Base-by-base conservation (phyloP, 768 basidiomycete genomes). In the Symmetrospora coprosmae region DNA sequence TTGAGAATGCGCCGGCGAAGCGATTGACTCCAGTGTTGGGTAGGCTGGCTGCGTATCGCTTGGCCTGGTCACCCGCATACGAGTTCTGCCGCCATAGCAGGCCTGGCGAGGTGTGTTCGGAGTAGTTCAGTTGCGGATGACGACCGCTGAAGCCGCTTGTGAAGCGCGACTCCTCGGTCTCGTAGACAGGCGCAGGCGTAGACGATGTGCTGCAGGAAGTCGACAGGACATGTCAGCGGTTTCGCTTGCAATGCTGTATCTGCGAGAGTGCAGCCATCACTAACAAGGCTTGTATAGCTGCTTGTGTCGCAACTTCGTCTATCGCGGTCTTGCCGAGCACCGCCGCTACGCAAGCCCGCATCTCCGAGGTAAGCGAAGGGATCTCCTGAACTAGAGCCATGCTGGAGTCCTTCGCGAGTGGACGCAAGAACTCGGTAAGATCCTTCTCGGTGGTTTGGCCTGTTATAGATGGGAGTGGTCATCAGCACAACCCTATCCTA, bases 31-130 rank as follows among this genome's bases (percentile, higher is more conserved):
- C 55, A 2, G 14, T 34, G 37, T 58, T 58, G 3, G 55, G 55
- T 25, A 58, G 14, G 25, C 37, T 19, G 5, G 55, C 28, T 2
- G 55, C 55, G 34, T 58, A 58, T 21, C 55, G 40, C n/a, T 38
- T 43, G 8, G 37, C 39, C 13, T 58, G 31, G 25, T 58, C 55
- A 19, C 55, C 55, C 19, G 55, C 39, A 27, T 58, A 58, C 39
- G 38, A 41, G 23, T 58, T 58, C 41, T 45, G 43, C 9, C 55
- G 55, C 55, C 55, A 58, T 8, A 25, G 39, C 43, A 45, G 39
- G n/a, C 55, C 55, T 14, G 55, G 55, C 33, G 27, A 58, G 17
- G 37, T 47, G 13, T 39, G 55, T 34, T 58, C 46, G 30, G 41
- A 30, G 11, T 46, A 46, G 21, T n/a, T n/a, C n/a, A n/a, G n/a